Evolutionary conservation across 441 rosid species (phyloP), one percentile per base, ranked within the genome.

Genomic region (Corymbia calophylla): DNA sequence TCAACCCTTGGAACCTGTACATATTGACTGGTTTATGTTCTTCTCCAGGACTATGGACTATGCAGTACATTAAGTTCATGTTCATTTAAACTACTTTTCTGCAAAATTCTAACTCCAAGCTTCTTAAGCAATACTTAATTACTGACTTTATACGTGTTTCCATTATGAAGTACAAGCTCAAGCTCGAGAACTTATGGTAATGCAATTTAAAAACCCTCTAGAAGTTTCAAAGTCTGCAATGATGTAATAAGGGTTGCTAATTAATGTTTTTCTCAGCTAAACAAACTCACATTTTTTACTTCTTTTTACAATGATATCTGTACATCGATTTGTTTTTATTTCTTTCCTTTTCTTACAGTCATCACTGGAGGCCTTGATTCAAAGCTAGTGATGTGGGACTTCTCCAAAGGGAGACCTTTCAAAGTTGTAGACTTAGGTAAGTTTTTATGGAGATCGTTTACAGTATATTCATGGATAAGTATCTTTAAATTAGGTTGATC

Each of bases 311-410:
- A 51, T 77, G 27, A 87, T 32, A 85, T 35, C 12, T 56, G 49
- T 53, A 44, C 11, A 70, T 84, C n/a, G 29, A 32, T 87, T 54
- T 44, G 53, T 53, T 87, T 48, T 88, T 60, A 27, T 86, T 16
- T 55, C 56, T 87, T 48, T 9, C 23, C 10, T 53, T 64, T 49
- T 17, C 17, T 86, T 88, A 31, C 96, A 97, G 99, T 94, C 89
- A 90, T 97, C 86, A 94, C 97, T 86, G 99, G 98, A 90, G 99
- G 99, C 89, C 96, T 97, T 87, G 99, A 97, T 93, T 95, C 97
- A 16, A 97, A 96, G 92, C 96, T 97, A 89, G 86, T 97, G 89
- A 92, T 93, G 92, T 97, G 99, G 99, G 99, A 97, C 95, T 97
- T 97, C 91, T 96, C 98, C 73, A 96, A 94, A 92, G 98, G 98